Conservation (phyloP, 805 yeast genomes). For the Metschnikowia chrysomelidarum region DNA sequence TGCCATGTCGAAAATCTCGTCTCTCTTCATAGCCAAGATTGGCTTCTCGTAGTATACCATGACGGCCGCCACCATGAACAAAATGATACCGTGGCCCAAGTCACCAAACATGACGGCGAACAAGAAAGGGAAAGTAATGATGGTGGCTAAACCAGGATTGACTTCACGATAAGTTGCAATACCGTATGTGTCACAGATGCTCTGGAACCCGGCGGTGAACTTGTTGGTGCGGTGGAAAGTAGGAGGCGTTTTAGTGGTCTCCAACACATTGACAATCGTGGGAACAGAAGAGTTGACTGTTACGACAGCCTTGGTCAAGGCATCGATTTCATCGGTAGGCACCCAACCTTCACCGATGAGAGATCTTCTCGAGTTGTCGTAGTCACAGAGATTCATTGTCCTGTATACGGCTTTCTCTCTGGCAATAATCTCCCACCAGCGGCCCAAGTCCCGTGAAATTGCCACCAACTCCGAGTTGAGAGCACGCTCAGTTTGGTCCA, state of each 20-base stretch:
- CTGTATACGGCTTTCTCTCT: conserved; percentile 84
- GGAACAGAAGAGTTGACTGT: conserved; percentile 56
- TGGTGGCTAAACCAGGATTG: conserved; percentile 93
- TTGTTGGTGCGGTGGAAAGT: conserved; percentile 94
- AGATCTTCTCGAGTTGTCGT: conserved; percentile 80
- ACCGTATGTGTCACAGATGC: conserved; percentile 94
- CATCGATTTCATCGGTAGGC: conserved; percentile 71
- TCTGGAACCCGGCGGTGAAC: conserved; percentile 90
- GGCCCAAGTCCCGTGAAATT: conserved; percentile 68
- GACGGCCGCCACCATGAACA: conserved; percentile 67
- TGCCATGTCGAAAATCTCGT: conserved; percentile 97
- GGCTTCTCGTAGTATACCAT: conserved; percentile 73
- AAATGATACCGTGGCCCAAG: conserved; percentile 89
- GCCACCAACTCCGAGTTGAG: conserved; percentile 69
- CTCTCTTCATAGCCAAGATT: conserved; percentile 68
- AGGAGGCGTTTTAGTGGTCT: conserved; percentile 87
- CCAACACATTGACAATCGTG: conserved; percentile 55
- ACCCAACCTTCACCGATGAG: conserved; percentile 97
- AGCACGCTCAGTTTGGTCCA: conserved; percentile 29
- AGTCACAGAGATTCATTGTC: conserved; percentile 74
- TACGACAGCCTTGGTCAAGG: conserved; percentile 65
- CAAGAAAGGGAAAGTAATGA: conserved; percentile 96
- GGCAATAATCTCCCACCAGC: conserved; percentile 45
- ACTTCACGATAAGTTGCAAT: conserved; percentile 91
- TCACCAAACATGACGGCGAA: conserved; percentile 99